Conservation (phyloP, 2,329 filamentous ascomycete species). For the Talaromyces sp. region DNA sequence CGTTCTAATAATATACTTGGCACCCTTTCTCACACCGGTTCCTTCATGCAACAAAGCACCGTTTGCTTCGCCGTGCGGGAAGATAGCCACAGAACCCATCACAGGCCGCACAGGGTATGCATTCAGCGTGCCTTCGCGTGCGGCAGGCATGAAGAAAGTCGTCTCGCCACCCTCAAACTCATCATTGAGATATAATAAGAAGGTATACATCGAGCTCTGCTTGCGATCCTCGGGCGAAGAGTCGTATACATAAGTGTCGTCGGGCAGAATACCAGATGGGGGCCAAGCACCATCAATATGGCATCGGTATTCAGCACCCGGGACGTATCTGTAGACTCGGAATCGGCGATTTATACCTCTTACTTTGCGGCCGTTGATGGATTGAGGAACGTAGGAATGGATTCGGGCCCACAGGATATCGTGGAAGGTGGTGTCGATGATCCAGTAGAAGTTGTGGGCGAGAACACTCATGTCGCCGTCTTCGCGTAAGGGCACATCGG, state of each 20-base stretch:
- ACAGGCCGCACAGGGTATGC: constrained; percentile 70
- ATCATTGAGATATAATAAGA: constrained; percentile 70
- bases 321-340: constrained; percentile 72
- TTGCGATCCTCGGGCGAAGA: constrained; percentile 60
- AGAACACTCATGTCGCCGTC: constrained; percentile 67
- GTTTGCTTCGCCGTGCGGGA: constrained; percentile 69
- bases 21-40: constrained; percentile 68
- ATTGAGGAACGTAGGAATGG: constrained; percentile 58
- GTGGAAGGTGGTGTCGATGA: constrained; percentile 65
- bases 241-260: constrained; percentile 67
- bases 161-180: constrained; percentile 73
- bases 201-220: constrained; percentile 70
- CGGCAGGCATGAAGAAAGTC: constrained; percentile 69
- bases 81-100: constrained; percentile 69
- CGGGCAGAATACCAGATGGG: constrained; percentile 64
- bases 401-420: constrained; percentile 66
- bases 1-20: constrained; percentile 70
- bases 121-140: constrained; percentile 66
- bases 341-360: constrained; percentile 70
- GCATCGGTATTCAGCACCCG: constrained; percentile 70
- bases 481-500: constrained; percentile 68
- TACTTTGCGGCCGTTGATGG: constrained; percentile 59
- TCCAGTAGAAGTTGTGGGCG: constrained; percentile 75
- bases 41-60: constrained; percentile 70
- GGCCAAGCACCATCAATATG: constrained; percentile 76